Conservation (phyloP, 2,329 filamentous ascomycete species). For the Colletotrichum cuscutae region DNA sequence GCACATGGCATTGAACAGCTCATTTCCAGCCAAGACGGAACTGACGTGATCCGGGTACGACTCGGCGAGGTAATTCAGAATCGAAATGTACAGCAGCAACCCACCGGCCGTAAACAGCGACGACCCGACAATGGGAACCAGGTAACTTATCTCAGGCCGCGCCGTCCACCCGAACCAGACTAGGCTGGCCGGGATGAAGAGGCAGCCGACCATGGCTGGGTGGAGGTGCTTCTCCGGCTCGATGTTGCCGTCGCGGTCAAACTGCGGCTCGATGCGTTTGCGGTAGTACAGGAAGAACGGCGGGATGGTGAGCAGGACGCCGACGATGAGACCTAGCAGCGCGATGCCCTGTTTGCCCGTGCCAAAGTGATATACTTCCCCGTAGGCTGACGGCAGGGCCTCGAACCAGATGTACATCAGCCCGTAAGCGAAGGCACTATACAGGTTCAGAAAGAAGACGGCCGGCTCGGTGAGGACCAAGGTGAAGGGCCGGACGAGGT, state of each 20-base stretch:
- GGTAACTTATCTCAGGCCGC: conserved; percentile 1
- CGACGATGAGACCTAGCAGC: conserved; percentile 20
- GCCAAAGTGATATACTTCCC: conserved; percentile 33
- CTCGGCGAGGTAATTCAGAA: conserved; percentile 21
- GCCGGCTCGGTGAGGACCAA: conserved; percentile 18
- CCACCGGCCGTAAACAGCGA: conserved; percentile 17
- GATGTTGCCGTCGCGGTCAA: conserved; percentile 10
- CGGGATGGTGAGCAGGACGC: conserved; percentile 11
- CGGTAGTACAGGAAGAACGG: conserved; percentile 30
- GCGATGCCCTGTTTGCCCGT: not conserved
- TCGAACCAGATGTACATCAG: conserved; percentile 35
- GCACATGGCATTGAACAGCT: conserved; percentile 24
- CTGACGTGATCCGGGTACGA: conserved; percentile 23
- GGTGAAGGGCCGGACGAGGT: conserved; percentile 26
- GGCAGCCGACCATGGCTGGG: conserved; percentile 11
- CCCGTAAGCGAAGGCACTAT: conserved; percentile 22
- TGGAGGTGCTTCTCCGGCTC: conserved; percentile 17
- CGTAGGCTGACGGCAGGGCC: conserved; percentile 9
- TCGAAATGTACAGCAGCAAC: conserved; percentile 14
- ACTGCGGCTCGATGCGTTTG: conserved; percentile 14
- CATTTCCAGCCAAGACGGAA: conserved; percentile 19
- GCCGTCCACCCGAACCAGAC: conserved; percentile 29
- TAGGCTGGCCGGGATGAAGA: conserved; percentile 21
- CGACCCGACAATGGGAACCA: conserved; percentile 18
- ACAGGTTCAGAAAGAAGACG: conserved; percentile 22